Conservation (phyloP, 495 filamentous ascomycete species). For the Xylaria cubensis region DNA sequence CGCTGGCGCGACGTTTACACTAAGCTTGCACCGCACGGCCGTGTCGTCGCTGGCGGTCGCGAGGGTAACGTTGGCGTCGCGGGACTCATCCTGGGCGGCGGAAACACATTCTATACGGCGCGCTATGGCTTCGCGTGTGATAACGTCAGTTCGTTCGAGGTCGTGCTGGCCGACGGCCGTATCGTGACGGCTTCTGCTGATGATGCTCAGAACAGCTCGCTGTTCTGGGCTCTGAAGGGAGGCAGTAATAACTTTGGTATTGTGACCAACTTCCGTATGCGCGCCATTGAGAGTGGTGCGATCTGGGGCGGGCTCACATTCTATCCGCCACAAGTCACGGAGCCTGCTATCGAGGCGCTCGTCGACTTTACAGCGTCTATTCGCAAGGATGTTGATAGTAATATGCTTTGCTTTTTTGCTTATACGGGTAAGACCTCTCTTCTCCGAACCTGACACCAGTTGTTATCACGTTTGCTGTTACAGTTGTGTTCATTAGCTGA, state of each 20-base stretch:
- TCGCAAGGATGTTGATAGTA: constrained; percentile 18
- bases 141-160: constrained; percentile 58
- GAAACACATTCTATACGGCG: constrained; percentile 57
- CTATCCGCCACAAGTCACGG: constrained; percentile 25
- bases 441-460: no score
- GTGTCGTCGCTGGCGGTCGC: constrained; percentile 63
- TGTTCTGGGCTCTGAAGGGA: constrained; percentile 64
- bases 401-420: not conserved
- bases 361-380: constrained; percentile 30
- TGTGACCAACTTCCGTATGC: constrained; percentile 61
- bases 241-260: constrained; percentile 68
- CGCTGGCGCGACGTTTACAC: constrained; percentile 63
- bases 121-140: constrained; percentile 58
- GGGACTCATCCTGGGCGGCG: constrained; percentile 64
- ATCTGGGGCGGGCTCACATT: constrained; percentile 51
- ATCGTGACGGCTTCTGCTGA: constrained; percentile 44
- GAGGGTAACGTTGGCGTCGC: constrained; percentile 61
- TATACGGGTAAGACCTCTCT: not conserved
- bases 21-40: constrained; percentile 51
- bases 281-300: constrained; percentile 51
- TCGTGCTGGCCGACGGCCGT: constrained; percentile 48
- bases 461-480: no score
- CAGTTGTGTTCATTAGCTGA: no score
- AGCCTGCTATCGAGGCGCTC: constrained; percentile 27
- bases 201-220: constrained; percentile 40